Conservation (phyloP, 208 protist genomes). For the Porcisia hertigi region DNA sequence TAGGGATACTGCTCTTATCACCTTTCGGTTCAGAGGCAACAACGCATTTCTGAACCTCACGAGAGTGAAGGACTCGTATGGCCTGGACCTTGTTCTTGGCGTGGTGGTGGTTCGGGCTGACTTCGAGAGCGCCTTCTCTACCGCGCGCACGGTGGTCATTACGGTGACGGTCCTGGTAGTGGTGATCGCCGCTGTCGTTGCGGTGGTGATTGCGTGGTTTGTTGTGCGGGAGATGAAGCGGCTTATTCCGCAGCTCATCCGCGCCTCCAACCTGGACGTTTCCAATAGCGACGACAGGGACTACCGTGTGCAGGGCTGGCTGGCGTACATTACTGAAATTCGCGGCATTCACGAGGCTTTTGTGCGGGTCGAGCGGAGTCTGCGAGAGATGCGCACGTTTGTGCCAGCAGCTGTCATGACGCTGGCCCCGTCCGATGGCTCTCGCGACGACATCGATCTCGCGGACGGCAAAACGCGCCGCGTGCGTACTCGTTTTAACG, state of each 20-base stretch:
- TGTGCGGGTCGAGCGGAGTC: constrained; percentile 37
- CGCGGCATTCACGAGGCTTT: constrained; percentile 45
- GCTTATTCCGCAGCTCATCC: constrained; percentile 51
- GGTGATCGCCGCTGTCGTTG: constrained; percentile 43
- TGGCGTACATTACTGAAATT: constrained; percentile 48
- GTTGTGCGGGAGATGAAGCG: constrained; percentile 51
- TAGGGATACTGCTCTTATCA: constrained; percentile 34
- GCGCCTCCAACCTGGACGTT: constrained; percentile 56
- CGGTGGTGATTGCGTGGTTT: constrained; percentile 49
- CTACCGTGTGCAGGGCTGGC: constrained; percentile 25
- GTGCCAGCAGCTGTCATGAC: constrained; percentile 52
- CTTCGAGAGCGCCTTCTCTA: constrained; percentile 57
- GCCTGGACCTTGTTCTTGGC: constrained; percentile 54
- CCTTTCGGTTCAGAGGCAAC: constrained; percentile 41
- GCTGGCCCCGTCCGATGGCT: constrained; percentile 26
- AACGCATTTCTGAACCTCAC: constrained; percentile 47
- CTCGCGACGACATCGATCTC: constrained; percentile 13
- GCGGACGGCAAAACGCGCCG: constrained; percentile 29
- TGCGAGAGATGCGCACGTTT: constrained; percentile 56
- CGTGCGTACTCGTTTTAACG: constrained; percentile 55
- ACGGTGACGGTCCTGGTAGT: constrained; percentile 45
- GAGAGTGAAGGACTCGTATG: constrained; percentile 56
- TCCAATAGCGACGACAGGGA: constrained; percentile 31
- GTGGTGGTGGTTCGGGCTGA: constrained; percentile 53
- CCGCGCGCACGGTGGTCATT: constrained; percentile 39